Evolutionary conservation across 345 rosid species (phyloP), one percentile per base, ranked within the genome.

Genomic region (Eucalyptus erythrocorys): DNA sequence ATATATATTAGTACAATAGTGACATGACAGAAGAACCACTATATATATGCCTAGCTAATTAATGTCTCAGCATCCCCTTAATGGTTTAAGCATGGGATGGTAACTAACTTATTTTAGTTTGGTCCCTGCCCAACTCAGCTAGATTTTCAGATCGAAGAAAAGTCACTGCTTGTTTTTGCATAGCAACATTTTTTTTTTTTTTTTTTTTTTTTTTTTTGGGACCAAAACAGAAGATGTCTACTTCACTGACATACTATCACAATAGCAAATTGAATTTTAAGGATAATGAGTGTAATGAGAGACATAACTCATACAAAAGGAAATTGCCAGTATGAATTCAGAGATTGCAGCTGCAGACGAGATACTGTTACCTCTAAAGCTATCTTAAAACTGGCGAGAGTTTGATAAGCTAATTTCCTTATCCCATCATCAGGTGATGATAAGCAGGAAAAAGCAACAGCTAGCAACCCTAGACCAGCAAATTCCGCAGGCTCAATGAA

Each of bases 391-490:
- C 93, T 94, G 85, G 88, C 94, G 89, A 97, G 94, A 92, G 91
- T 92, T 92, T 94, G 95, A 94, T 97, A 97, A 21, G 95, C 96
- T 93, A 97, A 90, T 90, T 97, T 98, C 91, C 98, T 96, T 90
- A 97, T 93, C 90, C 92, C 95, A 86, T 93, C 89, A 92, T 96
- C 97, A 86, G 93, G 96, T 85, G 99, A 97, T 93, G 99, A 94
- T 91, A 94, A 92, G 95, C 98, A 93, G 88, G 89, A 91, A 93
- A 98, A 95, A 40, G 98, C 97, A 90, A 98, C 89, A 48, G 98
- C 97, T 91, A 98, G 97, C 95, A 98, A 92, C 89, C 99, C 98
- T 91, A 95, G 90, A 91, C 96, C 92, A 89, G 97, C 93, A 91
- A 97, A 96, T 90, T 98, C 98, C 79, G 92, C 89, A 48, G 98